Evolutionary conservation across 2,329 filamentous ascomycete species (phyloP).

Genomic region (Achaetomium macrosporum): DNA sequence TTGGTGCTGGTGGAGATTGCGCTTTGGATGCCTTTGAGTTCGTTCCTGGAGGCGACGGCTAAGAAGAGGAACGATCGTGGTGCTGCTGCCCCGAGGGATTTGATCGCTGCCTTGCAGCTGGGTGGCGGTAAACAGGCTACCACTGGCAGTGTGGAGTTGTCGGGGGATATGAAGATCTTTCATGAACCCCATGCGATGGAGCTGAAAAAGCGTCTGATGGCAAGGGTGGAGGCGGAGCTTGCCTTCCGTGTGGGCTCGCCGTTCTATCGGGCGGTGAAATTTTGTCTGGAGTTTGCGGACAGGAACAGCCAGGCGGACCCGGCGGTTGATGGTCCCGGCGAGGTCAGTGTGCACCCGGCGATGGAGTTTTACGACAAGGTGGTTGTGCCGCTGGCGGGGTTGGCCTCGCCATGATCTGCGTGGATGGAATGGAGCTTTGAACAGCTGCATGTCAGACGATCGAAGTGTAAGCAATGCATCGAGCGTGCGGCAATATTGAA

Average conservation of each 20-base stretch:
- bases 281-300: slow-evolving; percentile 9
- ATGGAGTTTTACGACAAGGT: slow-evolving; percentile 14
- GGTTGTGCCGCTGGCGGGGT: slow-evolving; percentile 6
- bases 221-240: slow-evolving; percentile 3
- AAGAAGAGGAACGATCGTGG: not conserved
- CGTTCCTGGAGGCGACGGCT: not conserved
- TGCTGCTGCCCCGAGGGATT: too few relatives aligned
- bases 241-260: slow-evolving; percentile 6
- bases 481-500: too few relatives aligned
- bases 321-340: not conserved
- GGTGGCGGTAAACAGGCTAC: too few relatives aligned
- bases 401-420: too few relatives aligned
- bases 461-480: too few relatives aligned
- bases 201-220: slow-evolving; percentile 2
- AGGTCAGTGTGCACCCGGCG: slow-evolving; percentile 8
- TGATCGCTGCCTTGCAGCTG: too few relatives aligned
- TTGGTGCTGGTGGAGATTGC: slow-evolving; percentile 14
- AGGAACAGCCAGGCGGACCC: not conserved
- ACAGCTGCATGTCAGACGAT: too few relatives aligned
- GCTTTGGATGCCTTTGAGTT: slow-evolving; percentile 2
- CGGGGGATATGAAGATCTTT: slow-evolving; percentile 5
- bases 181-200: slow-evolving; percentile 7
- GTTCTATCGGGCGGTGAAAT: slow-evolving; percentile 7
- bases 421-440: too few relatives aligned
- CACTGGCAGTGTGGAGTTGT: not conserved